Conservation (phyloP, 2,329 filamentous ascomycete species). For the Calonectria crousiana region DNA sequence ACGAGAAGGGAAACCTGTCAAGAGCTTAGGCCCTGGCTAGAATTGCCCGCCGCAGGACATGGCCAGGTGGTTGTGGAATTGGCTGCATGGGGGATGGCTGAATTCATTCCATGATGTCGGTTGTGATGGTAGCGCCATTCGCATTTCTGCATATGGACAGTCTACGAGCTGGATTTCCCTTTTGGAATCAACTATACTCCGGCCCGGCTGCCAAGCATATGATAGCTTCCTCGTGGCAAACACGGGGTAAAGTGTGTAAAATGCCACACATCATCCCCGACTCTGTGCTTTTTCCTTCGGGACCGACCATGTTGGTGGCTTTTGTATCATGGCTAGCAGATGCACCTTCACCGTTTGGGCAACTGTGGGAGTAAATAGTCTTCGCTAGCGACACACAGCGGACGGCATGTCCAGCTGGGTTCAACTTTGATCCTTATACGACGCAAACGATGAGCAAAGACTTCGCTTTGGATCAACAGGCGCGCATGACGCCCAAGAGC, state of each 20-base stretch:
- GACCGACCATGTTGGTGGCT: background rate
- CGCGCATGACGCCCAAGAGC: background rate
- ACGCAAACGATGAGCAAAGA: background rate
- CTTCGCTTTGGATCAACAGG: background rate
- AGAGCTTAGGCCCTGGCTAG: conserved; percentile 5
- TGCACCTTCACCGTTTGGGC: background rate
- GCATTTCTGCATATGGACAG: background rate
- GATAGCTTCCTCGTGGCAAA: conserved; percentile 9
- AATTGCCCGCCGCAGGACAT: background rate
- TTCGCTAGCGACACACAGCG: background rate
- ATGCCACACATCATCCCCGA: background rate
- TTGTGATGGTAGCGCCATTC: background rate
- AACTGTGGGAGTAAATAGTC: background rate
- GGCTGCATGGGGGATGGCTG: conserved; percentile 1
- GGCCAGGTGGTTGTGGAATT: background rate
- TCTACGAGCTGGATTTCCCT: background rate
- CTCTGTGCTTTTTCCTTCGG: background rate
- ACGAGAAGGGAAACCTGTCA: background rate
- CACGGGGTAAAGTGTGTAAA: background rate
- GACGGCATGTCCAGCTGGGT: background rate
- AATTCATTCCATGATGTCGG: background rate
- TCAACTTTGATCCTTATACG: background rate
- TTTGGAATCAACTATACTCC: background rate
- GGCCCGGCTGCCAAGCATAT: conserved; percentile 1
- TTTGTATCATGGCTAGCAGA: background rate